Percentiles rank a stretch among this genome's conserved stretches.
Conservation (phyloP, 805 yeast species). For the Candida michaelii region DNA sequence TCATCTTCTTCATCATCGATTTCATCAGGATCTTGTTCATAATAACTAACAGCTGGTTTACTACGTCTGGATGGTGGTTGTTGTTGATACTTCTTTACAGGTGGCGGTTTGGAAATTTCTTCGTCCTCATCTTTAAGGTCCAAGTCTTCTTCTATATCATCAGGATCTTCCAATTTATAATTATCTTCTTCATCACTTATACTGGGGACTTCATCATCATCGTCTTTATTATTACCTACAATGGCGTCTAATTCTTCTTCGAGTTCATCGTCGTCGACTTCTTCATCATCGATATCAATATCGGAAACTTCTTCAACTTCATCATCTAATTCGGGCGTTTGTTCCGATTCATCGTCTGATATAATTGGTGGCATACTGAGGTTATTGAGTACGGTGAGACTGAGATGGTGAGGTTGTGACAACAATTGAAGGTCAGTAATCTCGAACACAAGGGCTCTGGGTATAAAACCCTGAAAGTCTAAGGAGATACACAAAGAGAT, state of each 20-base stretch:
- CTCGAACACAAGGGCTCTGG: no score
- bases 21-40: conserved; percentile 33
- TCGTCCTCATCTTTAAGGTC: conserved; percentile 30
- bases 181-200: conserved; percentile 31
- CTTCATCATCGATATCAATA: conserved; percentile 11
- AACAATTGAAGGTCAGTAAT: no score
- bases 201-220: conserved; percentile 17
- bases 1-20: conserved; percentile 21
- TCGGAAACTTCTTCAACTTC: conserved; percentile 16
- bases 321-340: conserved; percentile 5
- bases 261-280: conserved; percentile 22
- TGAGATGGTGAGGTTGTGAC: no score
- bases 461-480: no score
- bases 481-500: background rate
- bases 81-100: conserved; percentile 3
- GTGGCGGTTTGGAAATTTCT: conserved; percentile 11
- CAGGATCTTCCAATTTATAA: conserved; percentile 34
- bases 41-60: conserved; percentile 38
- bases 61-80: conserved; percentile 24
- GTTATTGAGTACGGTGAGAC: background rate
- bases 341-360: conserved; percentile 14
- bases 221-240: conserved; percentile 15
- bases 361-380: conserved; percentile 14
- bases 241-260: conserved; percentile 18
- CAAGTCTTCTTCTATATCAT: conserved; percentile 37